Base-by-base conservation (phyloP, 148 eudicot genomes). In the Silene conica region DNA sequence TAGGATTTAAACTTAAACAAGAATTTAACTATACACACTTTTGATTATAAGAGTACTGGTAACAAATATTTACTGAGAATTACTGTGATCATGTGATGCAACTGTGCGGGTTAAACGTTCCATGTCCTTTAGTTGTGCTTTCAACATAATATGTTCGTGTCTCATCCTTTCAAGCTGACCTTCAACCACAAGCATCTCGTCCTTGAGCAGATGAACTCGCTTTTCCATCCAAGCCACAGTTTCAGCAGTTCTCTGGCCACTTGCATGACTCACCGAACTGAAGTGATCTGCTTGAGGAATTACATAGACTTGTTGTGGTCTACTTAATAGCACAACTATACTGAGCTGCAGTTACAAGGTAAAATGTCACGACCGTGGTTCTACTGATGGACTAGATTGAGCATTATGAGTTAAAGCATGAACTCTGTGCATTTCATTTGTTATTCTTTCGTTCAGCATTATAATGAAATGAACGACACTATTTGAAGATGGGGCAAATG, bases 101-200 rank as follows among this genome's bases (percentile, higher is more conserved):
- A 63, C 67, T 68, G 26, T 60, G 75, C 61, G 80, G 76, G 57
- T 74, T 50, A 88, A 80, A 21, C 74, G 78, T 59, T 88, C 83
- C 48, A 92, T 79, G 75, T 89, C 88, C 72, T 79, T 78, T 70
- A 92, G 64, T 69, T 87, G 89, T 23, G 79, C 74, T 83, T 84
- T 92, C 67, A 92, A 73, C 43, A 80, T 67, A 22, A 73, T 31
- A 45, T 89, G 93, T 70, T 94, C 97, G 13, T 81, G 79, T 73
- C 71, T 82, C 92, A 91, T 94, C 79, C 87, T 89, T 43, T 92
- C 97, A 23, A 94, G 88, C 68, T 87, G 68, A 45, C 87, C 78
- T 80, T 87, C 98, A 11, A 91, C 82, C 65, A 83, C 80, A 63
- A 77, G 79, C 97, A 94, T 86, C 85, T 94, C 98, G 59, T 91